Percentiles rank a stretch among this genome's conserved stretches.
These are phyloP conservation scores for Conringia planisiliqua DNA, from an alignment of 345 rosid species.

Conservation along the genomic window DNA sequence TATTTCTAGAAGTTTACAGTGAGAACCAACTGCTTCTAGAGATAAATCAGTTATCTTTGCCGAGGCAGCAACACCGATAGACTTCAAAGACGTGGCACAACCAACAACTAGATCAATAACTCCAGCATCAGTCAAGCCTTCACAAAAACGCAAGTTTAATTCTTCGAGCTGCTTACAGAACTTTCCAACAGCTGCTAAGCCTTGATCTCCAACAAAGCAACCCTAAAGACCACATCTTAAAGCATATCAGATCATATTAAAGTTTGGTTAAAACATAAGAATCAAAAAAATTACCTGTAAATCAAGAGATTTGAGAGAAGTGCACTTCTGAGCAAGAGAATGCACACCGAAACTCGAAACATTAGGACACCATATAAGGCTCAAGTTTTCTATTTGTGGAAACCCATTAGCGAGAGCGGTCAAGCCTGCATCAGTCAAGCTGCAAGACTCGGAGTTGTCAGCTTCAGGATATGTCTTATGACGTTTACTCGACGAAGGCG, in stretches of 20 bases:
- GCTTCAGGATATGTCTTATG: constrained; percentile 36
- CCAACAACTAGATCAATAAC: constrained; percentile 59
- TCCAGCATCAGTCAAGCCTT: constrained; percentile 78
- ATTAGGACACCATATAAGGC: constrained; percentile 82
- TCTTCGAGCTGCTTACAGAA: constrained; percentile 69
- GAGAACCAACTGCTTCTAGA: constrained; percentile 66
- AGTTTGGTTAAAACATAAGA: background rate
- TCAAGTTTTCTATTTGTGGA: constrained; percentile 63
- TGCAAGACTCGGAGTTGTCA: constrained; percentile 37
- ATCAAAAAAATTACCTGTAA: constrained; percentile 49
- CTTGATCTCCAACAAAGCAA: constrained; percentile 86
- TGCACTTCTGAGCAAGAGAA: constrained; percentile 62
- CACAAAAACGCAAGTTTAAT: constrained; percentile 82
- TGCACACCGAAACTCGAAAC: constrained; percentile 63
- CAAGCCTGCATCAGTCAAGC: constrained; percentile 74
- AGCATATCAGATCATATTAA: constrained; percentile 10
- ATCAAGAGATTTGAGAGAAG: constrained; percentile 66
- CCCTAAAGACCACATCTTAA: constrained; percentile 46
- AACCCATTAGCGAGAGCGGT: constrained; percentile 62
- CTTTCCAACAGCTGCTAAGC: constrained; percentile 69
- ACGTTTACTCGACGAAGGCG: constrained; percentile 34
- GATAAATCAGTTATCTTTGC: constrained; percentile 70
- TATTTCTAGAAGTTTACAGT: constrained; percentile 61
- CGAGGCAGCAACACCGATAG: constrained; percentile 83
- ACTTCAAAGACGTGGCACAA: constrained; percentile 64